Evolutionary conservation across 495 filamentous ascomycete species (phyloP), one percentile per base, ranked within the genome.

Genomic region (Haplographium delicatum): DNA sequence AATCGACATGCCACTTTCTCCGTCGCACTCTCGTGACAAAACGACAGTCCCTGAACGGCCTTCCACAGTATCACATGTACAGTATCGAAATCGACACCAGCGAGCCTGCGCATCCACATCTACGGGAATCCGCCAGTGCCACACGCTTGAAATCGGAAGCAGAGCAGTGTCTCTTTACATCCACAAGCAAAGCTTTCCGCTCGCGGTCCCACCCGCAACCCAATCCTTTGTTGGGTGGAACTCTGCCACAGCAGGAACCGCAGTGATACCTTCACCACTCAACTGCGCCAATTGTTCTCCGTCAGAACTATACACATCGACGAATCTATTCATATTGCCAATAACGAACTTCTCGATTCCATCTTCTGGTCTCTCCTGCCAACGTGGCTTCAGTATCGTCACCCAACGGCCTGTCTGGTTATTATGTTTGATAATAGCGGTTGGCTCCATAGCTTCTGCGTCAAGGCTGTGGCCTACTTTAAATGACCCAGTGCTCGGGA

Each of bases 271-370:
- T 3, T 91, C 85, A 5, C 89, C 87, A 2, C 83, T 86, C 5
- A 98, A 72, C 69, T 97, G 91, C 3, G 88, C 94, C 27, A 98
- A 72, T 65, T 96, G 91, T 60, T 93, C 83, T 2, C 93, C 93
- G 26, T 80, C 72, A 8, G 75, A 69, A 10, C 82, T 83, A 65
- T 84, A 97, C 5, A 98, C 78, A 63, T 98, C 93, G 2, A 97
- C 86, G 55, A 96, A 96, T 16, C 93, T 82, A 63, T 96, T 96
- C 93, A 97, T 97, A 62, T 96, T 97, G 1, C 88, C 94, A 51
- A 98, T 91, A 37, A 82, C 89, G 66, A 97, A 88, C 40, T 88
- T 85, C 47, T 95, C 84, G 5, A 89, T 78, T 20, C 80, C 81
- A 41, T 90, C 85, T 30, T 73, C 71, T 0, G 93, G 93, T 43